Evolutionary conservation across 176 grass and related monocot genomes (phyloP).

Genomic region (Cenchrus americanus): DNA sequence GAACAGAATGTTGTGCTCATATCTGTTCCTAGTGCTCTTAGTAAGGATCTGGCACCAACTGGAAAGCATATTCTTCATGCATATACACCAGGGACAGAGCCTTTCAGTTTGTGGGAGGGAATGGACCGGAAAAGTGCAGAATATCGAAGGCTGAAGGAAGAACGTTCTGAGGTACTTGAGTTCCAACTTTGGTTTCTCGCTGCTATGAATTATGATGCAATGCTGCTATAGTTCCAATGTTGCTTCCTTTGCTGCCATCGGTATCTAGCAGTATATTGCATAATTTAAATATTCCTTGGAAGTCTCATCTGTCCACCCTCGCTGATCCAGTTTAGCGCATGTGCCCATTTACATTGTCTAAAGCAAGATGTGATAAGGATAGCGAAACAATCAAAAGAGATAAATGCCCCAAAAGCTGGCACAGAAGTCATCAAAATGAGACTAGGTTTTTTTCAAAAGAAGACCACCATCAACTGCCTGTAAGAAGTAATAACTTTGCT

Average conservation of each 20-base stretch:
- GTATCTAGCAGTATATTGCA: not conserved
- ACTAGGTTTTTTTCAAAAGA: slow-evolving; percentile 10
- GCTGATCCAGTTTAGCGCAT: not conserved
- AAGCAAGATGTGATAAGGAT: not conserved
- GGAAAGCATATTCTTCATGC: slow-evolving; percentile 94
- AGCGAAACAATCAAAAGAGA: slow-evolving; percentile 8
- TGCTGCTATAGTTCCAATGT: not conserved
- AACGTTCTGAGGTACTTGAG: slow-evolving; percentile 72
- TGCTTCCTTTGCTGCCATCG: slow-evolving; percentile 4
- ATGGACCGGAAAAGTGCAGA: slow-evolving; percentile 67
- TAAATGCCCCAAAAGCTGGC: slow-evolving; percentile 25
- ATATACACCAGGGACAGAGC: slow-evolving; percentile 91
- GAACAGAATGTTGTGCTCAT: slow-evolving; percentile 91
- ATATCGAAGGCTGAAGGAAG: slow-evolving; percentile 85
- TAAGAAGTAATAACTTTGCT: slow-evolving; percentile 16
- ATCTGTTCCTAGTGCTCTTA: slow-evolving; percentile 81
- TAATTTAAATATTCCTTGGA: slow-evolving; percentile 14
- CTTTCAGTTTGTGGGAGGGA: slow-evolving; percentile 89
- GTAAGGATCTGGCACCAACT: slow-evolving; percentile 70
- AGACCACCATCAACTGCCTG: slow-evolving; percentile 3
- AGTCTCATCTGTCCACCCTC: not conserved
- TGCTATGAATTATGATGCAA: slow-evolving; percentile 34
- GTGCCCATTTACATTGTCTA: slow-evolving; percentile 12
- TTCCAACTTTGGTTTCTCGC: not conserved
- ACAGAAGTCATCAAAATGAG: slow-evolving; percentile 24